Percentiles rank a stretch among this genome's conserved stretches.
Conservation (phyloP, 495 filamentous ascomycete species). For the Halenospora varia region DNA sequence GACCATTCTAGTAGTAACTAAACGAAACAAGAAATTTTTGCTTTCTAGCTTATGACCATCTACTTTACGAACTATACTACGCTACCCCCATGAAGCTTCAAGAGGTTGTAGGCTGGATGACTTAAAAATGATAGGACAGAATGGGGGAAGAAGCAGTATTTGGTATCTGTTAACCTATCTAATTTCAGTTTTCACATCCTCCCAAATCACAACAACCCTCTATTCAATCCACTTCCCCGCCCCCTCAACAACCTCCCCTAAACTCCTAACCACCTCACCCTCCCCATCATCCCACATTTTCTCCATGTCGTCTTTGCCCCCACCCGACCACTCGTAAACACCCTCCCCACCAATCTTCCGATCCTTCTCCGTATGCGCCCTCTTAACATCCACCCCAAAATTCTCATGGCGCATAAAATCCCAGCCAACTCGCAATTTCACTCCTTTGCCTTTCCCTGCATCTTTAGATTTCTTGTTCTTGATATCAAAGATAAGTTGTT, state of each 20-base stretch:
- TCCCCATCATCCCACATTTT: slow-evolving; percentile 3
- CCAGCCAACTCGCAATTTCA: slow-evolving; percentile 8
- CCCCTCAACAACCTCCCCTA: slow-evolving; percentile 9
- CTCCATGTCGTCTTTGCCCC: not conserved
- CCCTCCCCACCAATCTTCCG: slow-evolving; percentile 15
- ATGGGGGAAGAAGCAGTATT: too few species aligned
- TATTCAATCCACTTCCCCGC: slow-evolving; percentile 2
- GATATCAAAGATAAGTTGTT: slow-evolving; percentile 3
- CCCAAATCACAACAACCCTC: not conserved
- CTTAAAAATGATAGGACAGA: too few species aligned
- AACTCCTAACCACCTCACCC: slow-evolving; percentile 8
- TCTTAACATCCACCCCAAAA: not conserved
- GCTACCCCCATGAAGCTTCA: not conserved
- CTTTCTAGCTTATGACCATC: too few species aligned
- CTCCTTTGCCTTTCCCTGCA: not conserved
- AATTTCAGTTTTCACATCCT: not conserved
- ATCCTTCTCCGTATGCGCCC: not conserved
- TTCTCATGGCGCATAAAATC: slow-evolving; percentile 3
- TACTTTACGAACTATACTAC: not conserved
- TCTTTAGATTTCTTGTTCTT: too few species aligned
- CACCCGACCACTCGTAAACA: slow-evolving; percentile 17
- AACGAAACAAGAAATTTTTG: too few species aligned
- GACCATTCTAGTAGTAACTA: too few species aligned
- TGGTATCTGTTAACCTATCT: too few species aligned
- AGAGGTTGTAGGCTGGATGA: not conserved